Evolutionary conservation across 192 early-diverging fungal species (phyloP).

Genomic region (Gigaspora rosea): DNA sequence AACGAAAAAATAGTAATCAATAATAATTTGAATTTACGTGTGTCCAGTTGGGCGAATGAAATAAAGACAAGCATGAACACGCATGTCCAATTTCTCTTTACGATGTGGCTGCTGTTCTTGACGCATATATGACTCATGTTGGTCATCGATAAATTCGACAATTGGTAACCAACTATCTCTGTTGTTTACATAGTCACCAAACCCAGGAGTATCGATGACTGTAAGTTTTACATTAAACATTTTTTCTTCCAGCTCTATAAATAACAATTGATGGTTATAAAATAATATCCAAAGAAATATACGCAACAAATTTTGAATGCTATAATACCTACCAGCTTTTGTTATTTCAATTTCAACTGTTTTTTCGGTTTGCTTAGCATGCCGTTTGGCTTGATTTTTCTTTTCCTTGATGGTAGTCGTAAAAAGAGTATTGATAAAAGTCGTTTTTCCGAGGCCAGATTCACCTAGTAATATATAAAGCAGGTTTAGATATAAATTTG

Average conservation of each 20-base stretch:
- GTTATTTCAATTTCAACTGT: constrained; percentile 99
- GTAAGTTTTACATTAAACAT: constrained; percentile 96
- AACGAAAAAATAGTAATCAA: neutral
- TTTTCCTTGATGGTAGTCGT: constrained; percentile 93
- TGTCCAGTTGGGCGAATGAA: constrained; percentile 98
- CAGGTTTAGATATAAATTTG: too few species aligned
- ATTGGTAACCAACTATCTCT: constrained; percentile 98
- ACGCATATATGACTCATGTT: constrained; percentile 93
- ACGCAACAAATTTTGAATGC: neutral
- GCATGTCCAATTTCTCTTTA: constrained; percentile 87
- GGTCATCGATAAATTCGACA: constrained; percentile 97
- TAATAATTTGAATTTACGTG: constrained; percentile 53
- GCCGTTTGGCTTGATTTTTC: constrained; percentile 78
- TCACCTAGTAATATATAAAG: constrained; percentile 61
- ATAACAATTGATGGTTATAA: neutral
- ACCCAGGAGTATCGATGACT: constrained; percentile 90
- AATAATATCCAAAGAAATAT: neutral
- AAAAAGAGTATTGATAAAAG: constrained; percentile 99
- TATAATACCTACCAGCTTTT: constrained; percentile 74
- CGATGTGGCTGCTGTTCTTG: constrained; percentile 88
- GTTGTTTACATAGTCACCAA: constrained; percentile 91
- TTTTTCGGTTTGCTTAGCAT: constrained; percentile 89
- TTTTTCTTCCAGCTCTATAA: constrained; percentile 91
- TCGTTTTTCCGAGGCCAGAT: constrained; percentile 97
- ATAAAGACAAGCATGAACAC: constrained; percentile 98